Conservation (phyloP, 148 eudicot genomes). For the Selenicereus undatus region DNA sequence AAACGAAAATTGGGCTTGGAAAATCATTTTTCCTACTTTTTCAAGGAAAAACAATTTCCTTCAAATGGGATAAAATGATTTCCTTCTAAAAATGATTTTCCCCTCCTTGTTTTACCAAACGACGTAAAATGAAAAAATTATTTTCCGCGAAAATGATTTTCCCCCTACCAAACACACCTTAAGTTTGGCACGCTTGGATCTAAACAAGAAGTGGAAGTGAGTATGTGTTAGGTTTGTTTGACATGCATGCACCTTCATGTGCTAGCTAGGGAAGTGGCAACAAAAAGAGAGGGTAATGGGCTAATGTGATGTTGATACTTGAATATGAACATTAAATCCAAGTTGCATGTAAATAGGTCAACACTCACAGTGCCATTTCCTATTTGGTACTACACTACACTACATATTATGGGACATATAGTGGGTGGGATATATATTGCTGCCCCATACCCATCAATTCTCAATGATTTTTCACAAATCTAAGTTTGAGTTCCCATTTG, state of each 20-base stretch:
- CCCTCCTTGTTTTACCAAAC: no score
- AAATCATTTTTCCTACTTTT: no score
- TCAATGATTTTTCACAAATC: slow-evolving; percentile 11
- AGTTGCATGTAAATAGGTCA: slow-evolving; percentile 3
- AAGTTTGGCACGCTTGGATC: no score
- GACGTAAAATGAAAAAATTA: no score
- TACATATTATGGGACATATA: slow-evolving; percentile 1
- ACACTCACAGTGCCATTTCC: background rate
- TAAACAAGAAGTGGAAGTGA: no score
- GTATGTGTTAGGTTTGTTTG: background rate
- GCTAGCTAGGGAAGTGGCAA: slow-evolving; percentile 17
- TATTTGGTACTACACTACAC: background rate
- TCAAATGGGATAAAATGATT: no score
- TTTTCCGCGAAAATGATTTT: no score
- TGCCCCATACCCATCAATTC: slow-evolving; percentile 2
- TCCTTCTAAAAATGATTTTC: no score
- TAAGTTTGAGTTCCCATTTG: slow-evolving; percentile 2
- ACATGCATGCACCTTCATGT: slow-evolving; percentile 11
- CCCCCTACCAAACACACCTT: no score
- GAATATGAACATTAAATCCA: background rate
- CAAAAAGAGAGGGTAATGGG: background rate
- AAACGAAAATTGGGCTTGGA: no score
- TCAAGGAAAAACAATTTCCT: no score
- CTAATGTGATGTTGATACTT: slow-evolving; percentile 6
- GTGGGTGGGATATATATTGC: background rate